These are phyloP conservation scores for Hyphopichia khmerensis DNA, from an alignment of 1,139 yeast genomes.

Conservation along the genomic window DNA sequence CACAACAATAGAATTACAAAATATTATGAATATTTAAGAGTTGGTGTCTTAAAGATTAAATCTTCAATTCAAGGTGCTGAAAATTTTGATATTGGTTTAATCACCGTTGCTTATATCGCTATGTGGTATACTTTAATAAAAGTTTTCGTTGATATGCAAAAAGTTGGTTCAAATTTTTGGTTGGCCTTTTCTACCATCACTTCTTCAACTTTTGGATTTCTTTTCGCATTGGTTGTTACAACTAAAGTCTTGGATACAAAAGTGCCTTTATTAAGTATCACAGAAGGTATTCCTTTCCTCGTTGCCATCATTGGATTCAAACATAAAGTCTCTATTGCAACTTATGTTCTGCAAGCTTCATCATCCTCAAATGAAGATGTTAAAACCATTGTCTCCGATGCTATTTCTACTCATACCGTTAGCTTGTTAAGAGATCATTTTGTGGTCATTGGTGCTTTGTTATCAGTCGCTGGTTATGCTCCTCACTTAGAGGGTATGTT, in stretches of 20 bases:
- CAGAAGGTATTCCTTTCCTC: constrained; percentile 92
- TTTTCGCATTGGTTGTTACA: constrained; percentile 75
- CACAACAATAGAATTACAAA: constrained; percentile 62
- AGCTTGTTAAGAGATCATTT: constrained; percentile 78
- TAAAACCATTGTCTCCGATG: constrained; percentile 49
- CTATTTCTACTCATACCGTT: constrained; percentile 67
- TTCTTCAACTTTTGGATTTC: constrained; percentile 82
- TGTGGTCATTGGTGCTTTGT: constrained; percentile 71
- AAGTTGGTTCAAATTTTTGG: constrained; percentile 86
- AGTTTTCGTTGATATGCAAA: constrained; percentile 78
- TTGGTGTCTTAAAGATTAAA: constrained; percentile 44
- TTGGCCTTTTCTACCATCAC: constrained; percentile 79
- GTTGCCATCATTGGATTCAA: constrained; percentile 94
- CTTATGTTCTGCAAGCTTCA: constrained; percentile 52
- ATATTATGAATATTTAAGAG: constrained; percentile 59
- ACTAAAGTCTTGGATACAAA: constrained; percentile 51
- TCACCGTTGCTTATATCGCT: constrained; percentile 80
- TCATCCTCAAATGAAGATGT: constrained; percentile 38
- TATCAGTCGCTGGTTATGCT: constrained; percentile 68
- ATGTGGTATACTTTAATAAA: constrained; percentile 86
- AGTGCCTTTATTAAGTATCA: constrained; percentile 72
- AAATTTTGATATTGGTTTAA: constrained; percentile 78
- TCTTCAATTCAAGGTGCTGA: constrained; percentile 75
- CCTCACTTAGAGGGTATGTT: constrained; percentile 71
- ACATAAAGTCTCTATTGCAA: constrained; percentile 76